Percentiles rank a stretch among this genome's conserved stretches.
Evolutionary conservation across 345 rosid species (phyloP).

Genomic region (Rhodamnia rubescens): DNA sequence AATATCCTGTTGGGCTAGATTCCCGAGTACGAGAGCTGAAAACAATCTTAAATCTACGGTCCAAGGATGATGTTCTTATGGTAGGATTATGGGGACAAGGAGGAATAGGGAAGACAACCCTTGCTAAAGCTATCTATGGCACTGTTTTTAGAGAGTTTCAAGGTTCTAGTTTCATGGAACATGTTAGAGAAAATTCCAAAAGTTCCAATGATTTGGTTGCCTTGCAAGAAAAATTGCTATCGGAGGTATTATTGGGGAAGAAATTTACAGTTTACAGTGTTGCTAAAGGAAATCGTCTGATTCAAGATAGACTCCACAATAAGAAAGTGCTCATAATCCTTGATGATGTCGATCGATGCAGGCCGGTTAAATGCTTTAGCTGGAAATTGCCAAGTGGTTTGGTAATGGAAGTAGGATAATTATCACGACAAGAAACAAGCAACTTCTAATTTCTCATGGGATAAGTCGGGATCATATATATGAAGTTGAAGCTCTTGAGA

Average conservation of each 20-base stretch:
- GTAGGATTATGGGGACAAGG: slow-evolving; percentile 39
- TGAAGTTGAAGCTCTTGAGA: neutral
- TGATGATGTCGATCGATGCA: slow-evolving; percentile 1
- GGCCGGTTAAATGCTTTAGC: neutral
- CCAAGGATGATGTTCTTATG: slow-evolving; percentile 1
- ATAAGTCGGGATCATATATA: neutral
- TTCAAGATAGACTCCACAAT: neutral
- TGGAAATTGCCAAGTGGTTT: neutral
- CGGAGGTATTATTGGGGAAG: neutral
- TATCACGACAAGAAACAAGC: neutral
- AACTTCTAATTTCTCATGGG: neutral
- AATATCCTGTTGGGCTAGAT: slow-evolving; percentile 20
- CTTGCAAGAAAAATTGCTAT: neutral
- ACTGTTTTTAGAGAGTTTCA: slow-evolving; percentile 8
- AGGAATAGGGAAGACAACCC: slow-evolving; percentile 47
- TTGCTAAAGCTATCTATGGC: slow-evolving; percentile 16
- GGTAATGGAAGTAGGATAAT: slow-evolving; percentile 8
- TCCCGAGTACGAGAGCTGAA: neutral
- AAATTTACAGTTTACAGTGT: neutral
- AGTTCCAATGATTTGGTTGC: neutral
- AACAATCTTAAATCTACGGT: neutral
- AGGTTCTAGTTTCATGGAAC: slow-evolving; percentile 8
- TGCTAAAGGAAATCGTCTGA: neutral
- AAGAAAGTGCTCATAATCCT: slow-evolving; percentile 5
- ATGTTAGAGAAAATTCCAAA: slow-evolving; percentile 9